Percentiles rank a stretch among this genome's conserved stretches.
These are phyloP conservation scores for Pseudogymnoascus sp. DNA, from an alignment of 2,329 filamentous ascomycete genomes.

Conservation along the genomic window DNA sequence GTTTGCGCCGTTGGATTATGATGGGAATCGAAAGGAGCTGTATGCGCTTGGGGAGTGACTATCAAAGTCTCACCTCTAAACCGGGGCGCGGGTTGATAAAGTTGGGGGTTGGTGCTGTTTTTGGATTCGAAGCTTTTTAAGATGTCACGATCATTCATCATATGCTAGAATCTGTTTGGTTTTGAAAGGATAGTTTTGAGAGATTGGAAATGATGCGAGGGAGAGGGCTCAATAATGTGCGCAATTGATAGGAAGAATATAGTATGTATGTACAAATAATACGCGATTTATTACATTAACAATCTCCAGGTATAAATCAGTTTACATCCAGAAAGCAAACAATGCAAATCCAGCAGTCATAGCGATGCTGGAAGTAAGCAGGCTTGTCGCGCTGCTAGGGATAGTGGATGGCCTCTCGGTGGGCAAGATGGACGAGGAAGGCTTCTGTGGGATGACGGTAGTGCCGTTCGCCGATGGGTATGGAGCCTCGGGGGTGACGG, in stretches of 20 bases:
- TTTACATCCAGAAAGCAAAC: constrained; percentile 2
- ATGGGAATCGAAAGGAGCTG: constrained; percentile 14
- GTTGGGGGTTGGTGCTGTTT: not conserved
- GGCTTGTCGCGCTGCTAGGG: not conserved
- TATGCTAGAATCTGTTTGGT: not conserved
- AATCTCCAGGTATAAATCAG: not conserved
- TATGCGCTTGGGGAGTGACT: not conserved
- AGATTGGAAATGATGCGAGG: not conserved
- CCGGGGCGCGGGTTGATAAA: no score
- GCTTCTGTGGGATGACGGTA: not conserved
- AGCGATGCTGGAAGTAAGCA: not conserved
- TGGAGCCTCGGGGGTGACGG: not conserved
- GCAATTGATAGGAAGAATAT: not conserved
- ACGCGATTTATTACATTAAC: not conserved
- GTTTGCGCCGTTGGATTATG: constrained; percentile 17
- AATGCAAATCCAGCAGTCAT: not conserved
- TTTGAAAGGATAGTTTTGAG: not conserved
- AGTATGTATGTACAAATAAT: not conserved
- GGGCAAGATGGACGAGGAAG: not conserved
- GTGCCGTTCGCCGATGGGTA: not conserved
- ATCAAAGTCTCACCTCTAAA: not conserved
- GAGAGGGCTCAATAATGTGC: not conserved
- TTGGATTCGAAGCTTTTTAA: not conserved
- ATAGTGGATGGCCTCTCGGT: not conserved
- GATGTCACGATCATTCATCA: not conserved